Evolutionary conservation across 768 basidiomycete genomes (phyloP).

Genomic region (Mycena sanguinolenta): DNA sequence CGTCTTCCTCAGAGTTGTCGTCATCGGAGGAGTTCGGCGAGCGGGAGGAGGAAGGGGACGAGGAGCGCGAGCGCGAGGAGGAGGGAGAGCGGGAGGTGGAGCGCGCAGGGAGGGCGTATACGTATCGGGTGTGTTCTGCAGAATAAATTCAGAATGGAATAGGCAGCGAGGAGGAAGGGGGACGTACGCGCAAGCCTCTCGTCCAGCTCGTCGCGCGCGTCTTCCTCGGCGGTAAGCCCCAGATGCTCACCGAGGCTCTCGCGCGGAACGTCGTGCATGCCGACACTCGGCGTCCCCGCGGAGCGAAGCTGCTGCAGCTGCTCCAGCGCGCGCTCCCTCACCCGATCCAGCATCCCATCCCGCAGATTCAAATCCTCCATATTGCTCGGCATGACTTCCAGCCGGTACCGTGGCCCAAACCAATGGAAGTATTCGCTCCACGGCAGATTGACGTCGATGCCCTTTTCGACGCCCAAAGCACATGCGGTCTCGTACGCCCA

Average conservation of each 20-base stretch:
- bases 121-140: slow-evolving; percentile 75
- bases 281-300: slow-evolving; percentile 80
- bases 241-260: slow-evolving; percentile 77
- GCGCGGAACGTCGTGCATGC: slow-evolving; percentile 86
- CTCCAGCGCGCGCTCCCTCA: slow-evolving; percentile 62
- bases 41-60: too few relatives aligned
- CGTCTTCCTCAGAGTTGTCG: slow-evolving; percentile 52
- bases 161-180: not conserved
- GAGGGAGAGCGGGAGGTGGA: slow-evolving; percentile 52
- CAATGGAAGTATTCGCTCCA: slow-evolving; percentile 96
- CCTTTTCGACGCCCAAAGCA: slow-evolving; percentile 85
- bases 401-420: slow-evolving; percentile 94
- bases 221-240: slow-evolving; percentile 64
- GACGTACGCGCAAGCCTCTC: slow-evolving; percentile 77
- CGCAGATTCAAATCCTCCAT: slow-evolving; percentile 93
- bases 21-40: slow-evolving; percentile 51
- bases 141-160: not conserved
- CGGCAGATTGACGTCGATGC: slow-evolving; percentile 82
- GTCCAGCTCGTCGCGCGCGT: slow-evolving; percentile 73
- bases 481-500: slow-evolving; percentile 99
- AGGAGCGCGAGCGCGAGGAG: slow-evolving; percentile 43
- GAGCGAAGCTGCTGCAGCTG: slow-evolving; percentile 60
- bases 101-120: slow-evolving; percentile 70
- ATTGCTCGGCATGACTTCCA: slow-evolving; percentile 93
- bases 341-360: slow-evolving; percentile 83